A percentile compares a stretch with the other conserved stretches of the same genome.
phyloP scores from a whole-genome alignment of 83 land plant genomes.

The Isoetes engelmannii region DNA sequence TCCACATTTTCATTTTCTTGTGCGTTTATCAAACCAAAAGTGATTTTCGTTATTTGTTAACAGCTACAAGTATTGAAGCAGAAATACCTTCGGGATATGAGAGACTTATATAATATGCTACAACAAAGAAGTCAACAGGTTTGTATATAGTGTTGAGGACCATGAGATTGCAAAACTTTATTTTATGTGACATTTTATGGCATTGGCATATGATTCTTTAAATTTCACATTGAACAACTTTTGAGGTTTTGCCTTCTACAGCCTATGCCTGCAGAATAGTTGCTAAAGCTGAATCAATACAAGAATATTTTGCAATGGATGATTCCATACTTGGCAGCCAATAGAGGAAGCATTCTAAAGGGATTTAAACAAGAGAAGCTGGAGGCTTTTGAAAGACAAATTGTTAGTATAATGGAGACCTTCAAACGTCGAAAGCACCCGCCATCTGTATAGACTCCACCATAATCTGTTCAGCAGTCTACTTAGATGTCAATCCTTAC shows the following conservation, averaged over 20 bases:
- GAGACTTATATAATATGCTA: slow-evolving; percentile 15
- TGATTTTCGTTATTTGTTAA: background rate
- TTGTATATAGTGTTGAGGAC: background rate
- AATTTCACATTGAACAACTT: background rate
- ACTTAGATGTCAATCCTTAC: too few relatives aligned
- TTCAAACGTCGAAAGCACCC: slow-evolving; percentile 31
- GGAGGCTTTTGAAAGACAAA: slow-evolving; percentile 56
- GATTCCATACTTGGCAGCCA: slow-evolving; percentile 31
- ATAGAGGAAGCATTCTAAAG: slow-evolving; percentile 38
- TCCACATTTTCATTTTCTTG: background rate
- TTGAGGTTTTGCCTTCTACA: background rate
- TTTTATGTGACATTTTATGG: background rate
- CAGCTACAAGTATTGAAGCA: slow-evolving; percentile 22
- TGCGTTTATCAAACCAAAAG: background rate
- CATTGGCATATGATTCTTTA: too few relatives aligned
- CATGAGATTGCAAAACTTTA: background rate
- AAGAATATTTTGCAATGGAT: slow-evolving; percentile 50
- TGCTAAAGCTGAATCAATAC: slow-evolving; percentile 44
- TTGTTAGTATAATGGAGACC: slow-evolving; percentile 40
- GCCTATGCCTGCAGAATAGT: slow-evolving; percentile 51
- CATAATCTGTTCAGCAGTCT: too few relatives aligned
- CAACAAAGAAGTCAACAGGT: slow-evolving; percentile 16
- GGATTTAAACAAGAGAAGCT: slow-evolving; percentile 56
- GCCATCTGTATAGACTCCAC: too few relatives aligned
- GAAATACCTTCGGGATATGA: slow-evolving; percentile 20